Evolutionary conservation across 2,329 filamentous ascomycete genomes (phyloP), one percentile per base, ranked within the genome.

Genomic region (Xylaria sp.): DNA sequence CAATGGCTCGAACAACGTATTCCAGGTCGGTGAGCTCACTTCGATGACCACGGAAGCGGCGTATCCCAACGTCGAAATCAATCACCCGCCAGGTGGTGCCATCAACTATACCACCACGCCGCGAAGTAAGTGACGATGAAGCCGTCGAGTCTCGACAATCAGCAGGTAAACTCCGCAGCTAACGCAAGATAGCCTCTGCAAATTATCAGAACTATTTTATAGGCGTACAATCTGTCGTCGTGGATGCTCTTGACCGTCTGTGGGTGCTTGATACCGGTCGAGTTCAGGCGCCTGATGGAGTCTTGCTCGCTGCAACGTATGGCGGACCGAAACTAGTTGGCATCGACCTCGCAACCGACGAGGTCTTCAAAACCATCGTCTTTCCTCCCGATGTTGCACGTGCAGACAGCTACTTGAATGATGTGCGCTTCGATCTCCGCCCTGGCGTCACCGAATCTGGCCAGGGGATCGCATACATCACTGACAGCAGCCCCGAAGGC

Each of bases 231-330:
- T 78, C 75, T 46, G 78, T 83, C 1, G 79, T 83, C 9, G 73
- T 82, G 16, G 80, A 83, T 61, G 64, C 79, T 0, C 67, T 70
- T 2, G 78, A 83, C 66, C 75, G 78, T 5, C 73, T 82, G 18
- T 82, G 79, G 80, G 77, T 83, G 55, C 74, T 83, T 6, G 80
- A 83, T 62, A 82, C 79, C 2, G 80, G 80, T 7, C 74, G 80
- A 7, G 67, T 67, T 16, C 53, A 58, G 10, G 61, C 61, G 9
- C 55, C 59, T 8, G 73, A 80, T 50, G 77, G 77, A 3, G 76
- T 74, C 0, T 74, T 81, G 9, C 72, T 81, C 8, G 66, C 69
- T 0, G 74, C 80, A 0, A 70, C 73, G 0, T 73, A 74, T 34
- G 80, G 80, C 42, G 80, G 81, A 0, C 78, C 80, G 0, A 83